Conservation (phyloP, 2,329 filamentous ascomycete genomes). For the Mycosphaerella arachidis region DNA sequence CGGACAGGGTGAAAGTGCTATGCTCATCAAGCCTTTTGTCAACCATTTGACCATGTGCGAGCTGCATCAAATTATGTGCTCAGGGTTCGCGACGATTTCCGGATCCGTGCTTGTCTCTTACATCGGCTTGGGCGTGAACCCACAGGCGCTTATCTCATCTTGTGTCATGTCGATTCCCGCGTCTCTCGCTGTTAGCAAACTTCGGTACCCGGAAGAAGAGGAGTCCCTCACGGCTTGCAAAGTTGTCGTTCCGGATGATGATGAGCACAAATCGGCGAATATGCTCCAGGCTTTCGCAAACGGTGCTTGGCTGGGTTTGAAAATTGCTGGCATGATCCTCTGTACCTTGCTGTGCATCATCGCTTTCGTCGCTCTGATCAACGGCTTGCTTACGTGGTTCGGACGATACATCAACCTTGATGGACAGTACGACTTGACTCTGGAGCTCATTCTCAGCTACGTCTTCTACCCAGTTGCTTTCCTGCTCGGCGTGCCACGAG, state of each 20-base stretch:
- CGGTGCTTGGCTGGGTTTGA: slow-evolving; percentile 79
- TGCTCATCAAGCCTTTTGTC: slow-evolving; percentile 85
- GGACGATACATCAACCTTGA: slow-evolving; percentile 72
- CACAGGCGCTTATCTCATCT: slow-evolving; percentile 80
- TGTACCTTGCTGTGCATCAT: slow-evolving; percentile 79
- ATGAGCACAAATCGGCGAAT: slow-evolving; percentile 72
- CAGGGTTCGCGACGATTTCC: slow-evolving; percentile 87
- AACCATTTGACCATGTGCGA: slow-evolving; percentile 81
- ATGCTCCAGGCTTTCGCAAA: slow-evolving; percentile 79
- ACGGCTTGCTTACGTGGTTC: slow-evolving; percentile 79
- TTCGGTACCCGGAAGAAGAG: slow-evolving; percentile 84
- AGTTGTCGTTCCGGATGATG: slow-evolving; percentile 74
- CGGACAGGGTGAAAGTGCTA: slow-evolving; percentile 87
- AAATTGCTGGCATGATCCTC: slow-evolving; percentile 79
- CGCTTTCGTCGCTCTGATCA: slow-evolving; percentile 66
- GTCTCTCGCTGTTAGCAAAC: slow-evolving; percentile 81
- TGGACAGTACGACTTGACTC: slow-evolving; percentile 60
- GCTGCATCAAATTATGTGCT: slow-evolving; percentile 88
- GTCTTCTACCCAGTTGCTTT: slow-evolving; percentile 73
- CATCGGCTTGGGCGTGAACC: slow-evolving; percentile 75
- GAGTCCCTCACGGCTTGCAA: slow-evolving; percentile 78
- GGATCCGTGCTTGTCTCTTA: slow-evolving; percentile 84
- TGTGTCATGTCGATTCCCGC: slow-evolving; percentile 96
- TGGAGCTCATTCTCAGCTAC: slow-evolving; percentile 74
- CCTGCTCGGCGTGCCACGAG: slow-evolving; percentile 70